These are phyloP conservation scores for Talaromyces sp. DNA, from an alignment of 2,329 filamentous ascomycete species.

Conservation along the genomic window DNA sequence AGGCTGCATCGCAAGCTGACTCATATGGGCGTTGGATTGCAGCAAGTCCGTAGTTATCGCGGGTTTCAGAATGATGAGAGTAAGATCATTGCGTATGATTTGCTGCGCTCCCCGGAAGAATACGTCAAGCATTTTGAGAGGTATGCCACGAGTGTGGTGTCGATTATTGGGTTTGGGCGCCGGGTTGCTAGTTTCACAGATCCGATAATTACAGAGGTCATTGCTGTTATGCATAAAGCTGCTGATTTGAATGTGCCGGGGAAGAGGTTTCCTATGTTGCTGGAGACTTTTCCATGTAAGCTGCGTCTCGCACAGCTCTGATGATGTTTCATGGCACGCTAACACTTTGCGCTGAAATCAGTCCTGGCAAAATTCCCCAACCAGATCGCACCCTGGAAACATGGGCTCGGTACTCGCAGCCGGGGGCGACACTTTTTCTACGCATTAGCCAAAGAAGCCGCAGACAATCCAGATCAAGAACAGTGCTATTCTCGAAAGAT, in stretches of 20 bases:
- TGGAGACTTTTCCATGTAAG: slow-evolving; percentile 52
- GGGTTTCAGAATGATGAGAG: slow-evolving; percentile 59
- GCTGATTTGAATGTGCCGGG: slow-evolving; percentile 56
- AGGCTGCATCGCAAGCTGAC: slow-evolving; percentile 50
- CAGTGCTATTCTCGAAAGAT: slow-evolving; percentile 48
- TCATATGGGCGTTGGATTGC: slow-evolving; percentile 52
- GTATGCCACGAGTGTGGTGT: slow-evolving; percentile 51
- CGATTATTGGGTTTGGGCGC: slow-evolving; percentile 52
- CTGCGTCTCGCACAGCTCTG: not conserved
- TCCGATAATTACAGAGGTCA: slow-evolving; percentile 47
- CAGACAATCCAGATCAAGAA: slow-evolving; percentile 37
- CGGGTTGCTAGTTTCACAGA: slow-evolving; percentile 40
- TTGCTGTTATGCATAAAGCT: slow-evolving; percentile 58
- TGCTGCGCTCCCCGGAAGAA: slow-evolving; percentile 30
- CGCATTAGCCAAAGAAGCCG: slow-evolving; percentile 51
- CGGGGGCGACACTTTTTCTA: slow-evolving; percentile 53
- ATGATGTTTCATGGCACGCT: not conserved
- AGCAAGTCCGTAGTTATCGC: slow-evolving; percentile 55
- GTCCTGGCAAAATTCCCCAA: slow-evolving; percentile 49
- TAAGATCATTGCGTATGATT: slow-evolving; percentile 27
- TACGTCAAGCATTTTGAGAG: slow-evolving; percentile 50
- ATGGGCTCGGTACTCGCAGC: slow-evolving; percentile 46
- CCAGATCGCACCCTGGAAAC: slow-evolving; percentile 51
- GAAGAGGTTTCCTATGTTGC: slow-evolving; percentile 56
- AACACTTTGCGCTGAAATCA: not conserved